Evolutionary conservation across 2,329 filamentous ascomycete genomes (phyloP).

Genomic region (Thelonectria discophora): DNA sequence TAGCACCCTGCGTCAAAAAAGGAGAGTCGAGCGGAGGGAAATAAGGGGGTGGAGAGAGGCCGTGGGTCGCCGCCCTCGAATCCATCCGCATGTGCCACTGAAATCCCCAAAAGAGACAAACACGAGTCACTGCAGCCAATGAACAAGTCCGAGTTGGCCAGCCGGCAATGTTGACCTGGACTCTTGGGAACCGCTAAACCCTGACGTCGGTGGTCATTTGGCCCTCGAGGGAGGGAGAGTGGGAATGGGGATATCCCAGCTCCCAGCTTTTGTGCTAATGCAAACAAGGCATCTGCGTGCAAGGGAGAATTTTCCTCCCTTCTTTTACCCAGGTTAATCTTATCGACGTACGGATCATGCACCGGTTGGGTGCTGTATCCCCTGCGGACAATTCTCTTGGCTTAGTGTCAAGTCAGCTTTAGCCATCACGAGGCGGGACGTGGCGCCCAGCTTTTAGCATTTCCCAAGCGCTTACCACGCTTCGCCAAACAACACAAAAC

Average conservation of each 20-base stretch:
- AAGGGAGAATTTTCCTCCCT: not conserved
- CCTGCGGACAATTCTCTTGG: no score
- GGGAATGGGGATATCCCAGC: slow-evolving; percentile 14
- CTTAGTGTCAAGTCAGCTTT: no score
- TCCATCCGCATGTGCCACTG: slow-evolving; percentile 4
- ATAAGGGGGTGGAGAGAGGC: not conserved
- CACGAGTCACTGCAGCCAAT: slow-evolving; percentile 6
- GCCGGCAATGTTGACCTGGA: slow-evolving; percentile 1
- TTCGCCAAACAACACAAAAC: not conserved
- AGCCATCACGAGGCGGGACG: no score
- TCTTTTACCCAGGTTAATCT: not conserved
- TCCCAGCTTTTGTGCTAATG: no score
- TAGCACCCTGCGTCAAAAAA: not conserved
- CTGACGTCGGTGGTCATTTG: not conserved
- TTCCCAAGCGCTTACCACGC: not conserved
- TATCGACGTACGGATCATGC: not conserved
- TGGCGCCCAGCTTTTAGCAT: not conserved
- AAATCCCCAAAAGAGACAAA: slow-evolving; percentile 10
- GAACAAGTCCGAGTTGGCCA: not conserved
- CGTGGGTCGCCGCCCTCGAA: not conserved
- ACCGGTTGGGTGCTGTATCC: no score
- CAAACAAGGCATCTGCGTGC: slow-evolving; percentile 7
- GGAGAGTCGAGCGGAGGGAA: not conserved
- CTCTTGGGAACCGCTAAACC: not conserved
- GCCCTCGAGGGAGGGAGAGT: not conserved